Evolutionary conservation across 495 filamentous ascomycete genomes (phyloP).

Genomic region (Cercophora sp.): DNA sequence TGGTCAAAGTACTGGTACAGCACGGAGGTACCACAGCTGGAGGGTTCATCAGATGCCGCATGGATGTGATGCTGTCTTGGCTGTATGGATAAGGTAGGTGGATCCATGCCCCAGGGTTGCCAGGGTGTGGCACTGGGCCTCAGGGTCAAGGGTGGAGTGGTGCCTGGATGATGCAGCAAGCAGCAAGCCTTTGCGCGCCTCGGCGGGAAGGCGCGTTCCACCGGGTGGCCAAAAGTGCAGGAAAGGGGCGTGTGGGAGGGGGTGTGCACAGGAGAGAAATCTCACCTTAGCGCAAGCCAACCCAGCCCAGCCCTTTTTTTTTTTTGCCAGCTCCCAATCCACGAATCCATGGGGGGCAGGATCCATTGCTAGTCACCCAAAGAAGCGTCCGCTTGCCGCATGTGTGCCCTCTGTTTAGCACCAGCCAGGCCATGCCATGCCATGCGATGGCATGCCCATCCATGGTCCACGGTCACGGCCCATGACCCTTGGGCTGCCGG

Average conservation of each 20-base stretch:
- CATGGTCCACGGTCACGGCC: constrained; percentile 1
- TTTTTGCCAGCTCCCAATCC: not conserved
- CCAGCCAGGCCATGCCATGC: not conserved
- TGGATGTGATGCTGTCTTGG: not conserved
- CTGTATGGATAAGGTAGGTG: not conserved
- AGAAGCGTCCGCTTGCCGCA: constrained; percentile 2
- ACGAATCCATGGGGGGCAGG: not conserved
- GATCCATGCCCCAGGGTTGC: not conserved
- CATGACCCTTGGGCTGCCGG: too few relatives aligned
- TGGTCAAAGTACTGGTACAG: not conserved
- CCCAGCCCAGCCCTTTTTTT: not conserved
- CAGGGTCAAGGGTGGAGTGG: too few relatives aligned
- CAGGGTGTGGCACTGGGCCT: too few relatives aligned
- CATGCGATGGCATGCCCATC: constrained; percentile 1
- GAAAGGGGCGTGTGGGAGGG: not conserved
- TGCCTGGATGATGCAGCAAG: constrained; percentile 11
- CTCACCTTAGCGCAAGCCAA: not conserved
- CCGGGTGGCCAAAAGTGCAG: not conserved
- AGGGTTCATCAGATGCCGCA: not conserved
- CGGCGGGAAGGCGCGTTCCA: constrained; percentile 8
- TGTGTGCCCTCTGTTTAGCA: not conserved
- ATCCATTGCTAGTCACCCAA: not conserved
- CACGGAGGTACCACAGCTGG: not conserved
- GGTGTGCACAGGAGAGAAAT: constrained; percentile 1
- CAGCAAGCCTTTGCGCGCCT: not conserved